A percentile compares a stretch with the other conserved stretches of the same genome.
These are phyloP conservation scores for Kappamyces sp. DNA, from an alignment of 192 early-diverging fungal species.

Conservation along the genomic window DNA sequence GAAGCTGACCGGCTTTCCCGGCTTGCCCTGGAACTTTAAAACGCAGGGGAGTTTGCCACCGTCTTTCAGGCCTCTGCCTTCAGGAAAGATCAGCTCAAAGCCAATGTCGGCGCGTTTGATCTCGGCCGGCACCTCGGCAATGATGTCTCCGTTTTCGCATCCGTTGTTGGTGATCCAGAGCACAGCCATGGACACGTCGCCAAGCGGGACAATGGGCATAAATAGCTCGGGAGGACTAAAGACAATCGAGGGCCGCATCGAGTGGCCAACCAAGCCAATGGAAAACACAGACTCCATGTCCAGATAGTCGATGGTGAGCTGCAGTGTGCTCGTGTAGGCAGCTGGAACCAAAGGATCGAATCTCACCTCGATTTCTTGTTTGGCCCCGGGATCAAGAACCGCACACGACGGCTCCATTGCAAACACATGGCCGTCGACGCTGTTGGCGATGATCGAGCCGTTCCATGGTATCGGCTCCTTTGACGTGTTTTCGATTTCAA, in stretches of 20 bases:
- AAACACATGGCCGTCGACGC: slow-evolving; percentile 34
- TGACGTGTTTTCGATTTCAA: not conserved
- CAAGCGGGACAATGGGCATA: slow-evolving; percentile 34
- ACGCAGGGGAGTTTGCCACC: slow-evolving; percentile 42
- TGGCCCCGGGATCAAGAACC: slow-evolving; percentile 20
- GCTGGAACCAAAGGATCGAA: slow-evolving; percentile 38
- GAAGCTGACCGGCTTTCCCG: slow-evolving; percentile 34
- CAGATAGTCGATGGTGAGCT: slow-evolving; percentile 36
- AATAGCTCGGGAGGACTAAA: slow-evolving; percentile 49
- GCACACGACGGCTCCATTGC: slow-evolving; percentile 36
- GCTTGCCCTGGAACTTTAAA: slow-evolving; percentile 22
- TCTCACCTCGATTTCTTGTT: slow-evolving; percentile 23
- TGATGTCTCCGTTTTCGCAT: slow-evolving; percentile 45
- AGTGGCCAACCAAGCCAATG: slow-evolving; percentile 29
- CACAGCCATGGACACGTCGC: slow-evolving; percentile 21
- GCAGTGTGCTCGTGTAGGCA: slow-evolving; percentile 23
- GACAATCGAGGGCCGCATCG: slow-evolving; percentile 40
- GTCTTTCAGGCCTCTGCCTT: slow-evolving; percentile 45
- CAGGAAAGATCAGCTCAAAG: slow-evolving; percentile 42
- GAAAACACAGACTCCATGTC: slow-evolving; percentile 30
- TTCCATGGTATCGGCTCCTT: not conserved
- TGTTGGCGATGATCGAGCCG: not conserved
- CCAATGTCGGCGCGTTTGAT: slow-evolving; percentile 2
- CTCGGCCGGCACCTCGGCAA: slow-evolving; percentile 21
- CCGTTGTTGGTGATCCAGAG: slow-evolving; percentile 48